Percentiles rank a stretch among this genome's conserved stretches.
phyloP scores from a whole-genome alignment of 345 rosid genomes.

The Eucalyptus albens region DNA sequence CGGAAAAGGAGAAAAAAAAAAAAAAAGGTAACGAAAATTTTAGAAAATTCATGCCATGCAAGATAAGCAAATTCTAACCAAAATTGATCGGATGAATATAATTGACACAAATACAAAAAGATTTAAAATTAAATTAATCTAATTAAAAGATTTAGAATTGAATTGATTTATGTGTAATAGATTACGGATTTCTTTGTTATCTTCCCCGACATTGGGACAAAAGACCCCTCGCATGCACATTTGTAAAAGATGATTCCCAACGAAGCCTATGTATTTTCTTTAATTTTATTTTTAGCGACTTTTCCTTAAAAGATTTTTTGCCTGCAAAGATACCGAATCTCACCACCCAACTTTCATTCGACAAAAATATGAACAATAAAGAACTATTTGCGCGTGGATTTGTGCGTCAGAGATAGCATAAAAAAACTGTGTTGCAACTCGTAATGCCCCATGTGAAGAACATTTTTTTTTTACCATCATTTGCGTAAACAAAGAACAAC shows the following conservation, averaged over 20 bases:
- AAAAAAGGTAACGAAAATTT: too few species aligned
- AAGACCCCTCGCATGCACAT: background rate
- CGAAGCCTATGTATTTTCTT: background rate
- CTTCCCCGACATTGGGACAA: too few species aligned
- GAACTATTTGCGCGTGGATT: too few species aligned
- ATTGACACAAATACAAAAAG: too few species aligned
- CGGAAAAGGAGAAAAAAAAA: too few species aligned
- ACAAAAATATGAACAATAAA: too few species aligned
- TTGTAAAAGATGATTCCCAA: background rate
- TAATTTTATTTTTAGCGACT: background rate
- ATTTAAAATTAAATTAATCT: rapidly evolving
- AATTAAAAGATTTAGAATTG: too few species aligned
- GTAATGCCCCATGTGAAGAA: background rate
- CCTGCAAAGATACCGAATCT: background rate
- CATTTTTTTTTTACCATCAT: background rate
- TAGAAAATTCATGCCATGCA: too few species aligned
- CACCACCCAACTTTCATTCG: background rate
- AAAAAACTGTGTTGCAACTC: background rate
- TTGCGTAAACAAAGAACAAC: background rate
- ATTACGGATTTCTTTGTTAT: too few species aligned
- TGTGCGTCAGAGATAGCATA: background rate
- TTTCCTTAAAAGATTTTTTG: background rate
- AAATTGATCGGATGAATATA: too few species aligned
- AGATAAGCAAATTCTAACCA: too few species aligned
- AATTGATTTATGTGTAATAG: too few species aligned